Base-by-base conservation (phyloP, 495 filamentous ascomycete species). In the Elaphomyces granulatus region DNA sequence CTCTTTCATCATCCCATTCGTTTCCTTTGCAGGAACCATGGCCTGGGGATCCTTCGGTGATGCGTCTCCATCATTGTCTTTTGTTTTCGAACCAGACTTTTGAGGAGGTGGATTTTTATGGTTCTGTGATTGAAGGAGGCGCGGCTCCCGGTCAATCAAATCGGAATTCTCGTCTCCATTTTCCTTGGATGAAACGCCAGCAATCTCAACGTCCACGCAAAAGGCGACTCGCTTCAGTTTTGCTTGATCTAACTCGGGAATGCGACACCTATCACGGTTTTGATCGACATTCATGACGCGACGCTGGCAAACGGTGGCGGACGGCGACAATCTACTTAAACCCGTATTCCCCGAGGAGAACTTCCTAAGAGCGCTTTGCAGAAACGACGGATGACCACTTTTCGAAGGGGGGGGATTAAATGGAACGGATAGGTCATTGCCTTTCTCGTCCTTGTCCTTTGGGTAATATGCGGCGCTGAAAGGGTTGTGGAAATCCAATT, bases 141-240 rank as follows among this genome's bases (percentile, higher is more conserved):
- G 43, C 16, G 45, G 58, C 38, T 45, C 49, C 37, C 53, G 51
- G 41, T 47, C 50, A 33, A 44, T 55, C 21, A 40, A 18, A 23
- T 59, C 48, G 9, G 57, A 51, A 34, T 49, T 55, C 18, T 63
- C 58, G 28, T 66, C 64, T n/a, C n/a, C n/a, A 38, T 63, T 59
- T 31, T 66, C 62, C 10, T 54, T 54, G 41, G 55, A 55, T 14
- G 77, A 72, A 21, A 72, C 53, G 0, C 75, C 75, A n/a, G 90
- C 87, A 50, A 98, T 90, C 60, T 98, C 90, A 9, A 98, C 90
- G 55, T 98, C 90, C 3, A 98, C 90, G 47, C 82, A 93, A 49
- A 98, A 98, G 1, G 87, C 82, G 1, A 98, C 90, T 23, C 83
- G 71, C 15, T 86, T 71, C 21, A 98, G 59, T 45, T 90, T 93